Evolutionary conservation across 2,329 filamentous ascomycete genomes (phyloP).

Genomic region (Aspergillus amoenus): DNA sequence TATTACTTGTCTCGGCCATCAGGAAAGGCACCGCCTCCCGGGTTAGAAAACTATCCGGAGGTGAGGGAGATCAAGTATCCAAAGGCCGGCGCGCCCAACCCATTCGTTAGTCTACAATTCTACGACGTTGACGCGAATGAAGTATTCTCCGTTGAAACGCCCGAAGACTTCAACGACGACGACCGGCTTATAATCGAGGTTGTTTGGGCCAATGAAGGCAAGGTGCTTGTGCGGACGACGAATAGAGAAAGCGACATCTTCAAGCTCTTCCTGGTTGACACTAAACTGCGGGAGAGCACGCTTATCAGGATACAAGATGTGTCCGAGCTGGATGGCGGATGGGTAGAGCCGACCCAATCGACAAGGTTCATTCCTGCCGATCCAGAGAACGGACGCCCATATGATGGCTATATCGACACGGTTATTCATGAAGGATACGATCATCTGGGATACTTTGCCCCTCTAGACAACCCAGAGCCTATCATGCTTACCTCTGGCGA

Average conservation of each 20-base stretch:
- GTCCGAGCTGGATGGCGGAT: constrained; percentile 84
- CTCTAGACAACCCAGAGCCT: constrained; percentile 78
- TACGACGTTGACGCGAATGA: constrained; percentile 79
- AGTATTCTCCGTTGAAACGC: constrained; percentile 74
- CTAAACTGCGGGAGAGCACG: constrained; percentile 68
- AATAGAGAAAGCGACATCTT: constrained; percentile 93
- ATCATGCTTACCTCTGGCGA: constrained; percentile 80
- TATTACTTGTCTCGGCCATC: constrained; percentile 90
- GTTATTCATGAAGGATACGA: constrained; percentile 83
- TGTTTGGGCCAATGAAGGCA: constrained; percentile 77
- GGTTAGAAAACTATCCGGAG: constrained; percentile 87
- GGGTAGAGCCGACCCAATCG: constrained; percentile 90
- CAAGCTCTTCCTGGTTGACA: constrained; percentile 82
- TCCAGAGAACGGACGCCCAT: constrained; percentile 66
- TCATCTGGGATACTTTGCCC: constrained; percentile 90
- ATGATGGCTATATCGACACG: constrained; percentile 92
- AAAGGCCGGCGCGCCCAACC: constrained; percentile 91
- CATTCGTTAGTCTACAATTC: constrained; percentile 81
- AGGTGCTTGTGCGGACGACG: constrained; percentile 85
- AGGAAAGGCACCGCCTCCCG: constrained; percentile 64
- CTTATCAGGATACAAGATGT: constrained; percentile 79
- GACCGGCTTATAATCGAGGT: constrained; percentile 91
- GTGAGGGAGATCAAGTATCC: constrained; percentile 93
- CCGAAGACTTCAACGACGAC: constrained; percentile 74
- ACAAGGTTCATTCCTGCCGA: constrained; percentile 87